Conservation (phyloP, 371 early-diverging fungal species). For the Catenaria anguillulae region DNA sequence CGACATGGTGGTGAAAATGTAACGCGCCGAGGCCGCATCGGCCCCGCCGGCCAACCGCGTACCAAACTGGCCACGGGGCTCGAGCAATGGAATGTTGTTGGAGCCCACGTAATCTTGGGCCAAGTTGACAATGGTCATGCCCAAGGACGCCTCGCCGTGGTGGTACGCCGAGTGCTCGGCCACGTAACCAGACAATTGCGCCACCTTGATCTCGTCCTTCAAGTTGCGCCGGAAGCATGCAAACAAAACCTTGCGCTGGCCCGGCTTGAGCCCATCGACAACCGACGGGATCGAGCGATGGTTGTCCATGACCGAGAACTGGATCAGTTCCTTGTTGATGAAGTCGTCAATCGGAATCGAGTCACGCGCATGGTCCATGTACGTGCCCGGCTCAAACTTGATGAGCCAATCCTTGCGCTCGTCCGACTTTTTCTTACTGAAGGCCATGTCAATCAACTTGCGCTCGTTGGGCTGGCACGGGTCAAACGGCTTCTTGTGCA, state of each 20-base stretch:
- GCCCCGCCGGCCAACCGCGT: conserved; percentile 94
- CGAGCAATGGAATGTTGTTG: conserved; percentile 90
- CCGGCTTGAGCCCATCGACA: conserved; percentile 98
- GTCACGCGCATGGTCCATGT: conserved; percentile 68
- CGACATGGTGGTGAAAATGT: conserved; percentile 80
- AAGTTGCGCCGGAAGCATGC: conserved; percentile 83
- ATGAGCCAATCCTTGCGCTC: conserved; percentile 96
- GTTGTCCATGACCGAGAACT: conserved; percentile 97
- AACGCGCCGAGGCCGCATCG: conserved; percentile 96
- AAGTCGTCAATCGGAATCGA: conserved; percentile 86
- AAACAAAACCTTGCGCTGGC: conserved; percentile 96
- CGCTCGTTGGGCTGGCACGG: conserved; percentile 51
- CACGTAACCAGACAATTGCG: conserved; percentile 91
- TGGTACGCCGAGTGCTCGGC: conserved; percentile 92
- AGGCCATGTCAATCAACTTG: conserved; percentile 89
- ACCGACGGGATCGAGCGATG: conserved; percentile 94
- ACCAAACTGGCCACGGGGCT: conserved; percentile 96
- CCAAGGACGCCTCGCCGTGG: conserved; percentile 91
- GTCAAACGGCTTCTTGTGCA: conserved; percentile 81
- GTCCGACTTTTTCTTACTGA: conserved; percentile 92
- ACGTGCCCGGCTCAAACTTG: conserved; percentile 74
- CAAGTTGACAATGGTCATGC: conserved; percentile 85
- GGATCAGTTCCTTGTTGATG: conserved; percentile 94
- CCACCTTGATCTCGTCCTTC: conserved; percentile 86
- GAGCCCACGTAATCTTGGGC: conserved; percentile 98